Evolutionary conservation across 345 rosid genomes (phyloP), one percentile per base, ranked within the genome.

Genomic region (Gossypium turneri): DNA sequence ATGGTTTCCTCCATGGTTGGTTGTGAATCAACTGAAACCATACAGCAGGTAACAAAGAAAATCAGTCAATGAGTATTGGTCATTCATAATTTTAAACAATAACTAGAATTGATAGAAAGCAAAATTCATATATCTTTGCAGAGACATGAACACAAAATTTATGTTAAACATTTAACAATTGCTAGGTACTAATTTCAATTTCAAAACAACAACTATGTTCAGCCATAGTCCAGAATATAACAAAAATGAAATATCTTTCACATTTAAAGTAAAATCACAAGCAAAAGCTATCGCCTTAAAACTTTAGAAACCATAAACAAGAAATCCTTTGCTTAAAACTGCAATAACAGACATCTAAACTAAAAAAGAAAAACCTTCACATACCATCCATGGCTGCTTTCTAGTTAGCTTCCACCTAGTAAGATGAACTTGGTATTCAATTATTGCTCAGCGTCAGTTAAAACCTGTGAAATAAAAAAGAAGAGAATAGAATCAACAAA

Each of bases 1-100:
- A 95, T 91, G 38, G 96, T 93, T 85, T 95, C 98, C 88, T 93
- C 99, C 96, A 95, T 93, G 10, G 82, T 85, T 53, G 98, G 96
- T 67, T 95, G 91, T 53, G 99, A 80, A 90, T 93, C 98, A 25
- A 93, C 99, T 95, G 83, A 79, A 81, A 66, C 72, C n/a, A 12
- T 16, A 80, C 20, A 78, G 56, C 56, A 56, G 25, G 50, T 24
- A 83, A 57, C 29, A 66, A 10, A 66, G 9, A 72, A 52, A 72
- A 24, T 60, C 41, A 25, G 2, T 71, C 75, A 65, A 22, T 17
- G 22, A 70, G 12, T 1, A 12, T 12, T n/a, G 72, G 24, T 62
- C 69, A 20, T 16, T 12, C 29, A 19, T 57, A 67, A 47, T 41
- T 67, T 44, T 25, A 66, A 66, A 44, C 34, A 4, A 60, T 60